phyloP scores from a whole-genome alignment of 768 basidiomycete species.

The Mrakia gelida region DNA sequence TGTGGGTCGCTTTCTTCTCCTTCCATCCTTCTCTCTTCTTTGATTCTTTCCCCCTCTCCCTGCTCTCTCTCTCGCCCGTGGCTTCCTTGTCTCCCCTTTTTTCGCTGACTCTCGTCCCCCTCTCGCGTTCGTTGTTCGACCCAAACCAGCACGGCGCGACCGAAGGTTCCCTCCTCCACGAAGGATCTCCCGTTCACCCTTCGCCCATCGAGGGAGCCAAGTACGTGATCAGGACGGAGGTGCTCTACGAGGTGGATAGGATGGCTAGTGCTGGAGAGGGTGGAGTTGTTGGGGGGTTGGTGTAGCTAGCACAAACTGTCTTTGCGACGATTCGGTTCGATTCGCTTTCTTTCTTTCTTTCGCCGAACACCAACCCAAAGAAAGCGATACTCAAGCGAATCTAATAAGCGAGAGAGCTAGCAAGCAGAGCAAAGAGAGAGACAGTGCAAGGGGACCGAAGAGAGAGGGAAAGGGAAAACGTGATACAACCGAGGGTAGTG shows the following conservation, averaged over 20 bases:
- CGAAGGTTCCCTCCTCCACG: conserved; percentile 43
- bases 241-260: conserved; percentile 30
- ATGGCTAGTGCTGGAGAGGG: conserved; percentile 29
- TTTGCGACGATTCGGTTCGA: too few species aligned
- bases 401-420: too few species aligned
- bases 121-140: background rate
- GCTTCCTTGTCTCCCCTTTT: too few species aligned
- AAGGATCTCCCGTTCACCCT: conserved; percentile 42
- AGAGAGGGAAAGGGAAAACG: too few species aligned
- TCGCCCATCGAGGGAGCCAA: conserved; percentile 40
- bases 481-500: too few species aligned
- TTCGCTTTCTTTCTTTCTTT: background rate
- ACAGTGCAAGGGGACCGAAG: too few species aligned
- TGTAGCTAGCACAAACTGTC: background rate
- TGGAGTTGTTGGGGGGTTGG: conserved; percentile 27
- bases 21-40: background rate
- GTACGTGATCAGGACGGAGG: conserved; percentile 45
- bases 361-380: too few species aligned
- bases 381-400: background rate
- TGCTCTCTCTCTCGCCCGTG: background rate
- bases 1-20: conserved; percentile 35
- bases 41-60: background rate
- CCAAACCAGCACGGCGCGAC: conserved; percentile 43
- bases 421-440: too few species aligned
- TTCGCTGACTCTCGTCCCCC: background rate